These are phyloP conservation scores for Yamadazyma dendronema DNA, from an alignment of 1,139 yeast species.

Conservation along the genomic window DNA sequence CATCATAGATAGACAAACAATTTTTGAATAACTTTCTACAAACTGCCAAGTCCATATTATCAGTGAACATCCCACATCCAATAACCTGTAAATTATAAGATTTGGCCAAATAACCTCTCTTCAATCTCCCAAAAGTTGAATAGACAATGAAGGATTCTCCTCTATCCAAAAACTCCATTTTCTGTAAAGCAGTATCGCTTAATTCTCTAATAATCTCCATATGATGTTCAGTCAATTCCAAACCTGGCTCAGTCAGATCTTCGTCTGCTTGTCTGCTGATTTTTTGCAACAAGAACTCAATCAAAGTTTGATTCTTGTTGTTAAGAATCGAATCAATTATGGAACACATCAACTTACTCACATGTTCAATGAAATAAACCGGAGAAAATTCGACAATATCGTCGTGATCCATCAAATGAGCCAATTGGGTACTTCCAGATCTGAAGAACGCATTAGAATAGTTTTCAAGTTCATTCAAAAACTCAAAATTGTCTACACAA, in stretches of 20 bases:
- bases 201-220: conserved; percentile 30
- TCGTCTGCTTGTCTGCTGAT: conserved; percentile 24
- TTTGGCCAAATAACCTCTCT: conserved; percentile 42
- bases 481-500: conserved; percentile 40
- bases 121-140: conserved; percentile 38
- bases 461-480: conserved; percentile 37
- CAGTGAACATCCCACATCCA: conserved; percentile 44
- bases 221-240: conserved; percentile 24
- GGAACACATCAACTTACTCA: conserved; percentile 39
- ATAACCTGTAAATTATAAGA: conserved; percentile 39
- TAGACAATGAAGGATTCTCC: conserved; percentile 47
- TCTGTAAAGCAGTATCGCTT: conserved; percentile 36
- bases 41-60: conserved; percentile 32
- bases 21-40: conserved; percentile 36
- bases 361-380: conserved; percentile 43
- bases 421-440: conserved; percentile 19
- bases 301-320: conserved; percentile 23
- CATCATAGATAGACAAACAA: conserved; percentile 40
- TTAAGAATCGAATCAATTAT: conserved; percentile 30
- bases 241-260: conserved; percentile 12
- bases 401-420: conserved; percentile 29
- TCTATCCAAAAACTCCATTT: conserved; percentile 42
- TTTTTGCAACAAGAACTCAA: conserved; percentile 29
- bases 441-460: conserved; percentile 29
- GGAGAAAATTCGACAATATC: conserved; percentile 36